Percentiles rank a stretch among this genome's conserved stretches.
Conservation (phyloP, 1,284 basidiomycete genomes). For the Melampsora larici-populina region DNA sequence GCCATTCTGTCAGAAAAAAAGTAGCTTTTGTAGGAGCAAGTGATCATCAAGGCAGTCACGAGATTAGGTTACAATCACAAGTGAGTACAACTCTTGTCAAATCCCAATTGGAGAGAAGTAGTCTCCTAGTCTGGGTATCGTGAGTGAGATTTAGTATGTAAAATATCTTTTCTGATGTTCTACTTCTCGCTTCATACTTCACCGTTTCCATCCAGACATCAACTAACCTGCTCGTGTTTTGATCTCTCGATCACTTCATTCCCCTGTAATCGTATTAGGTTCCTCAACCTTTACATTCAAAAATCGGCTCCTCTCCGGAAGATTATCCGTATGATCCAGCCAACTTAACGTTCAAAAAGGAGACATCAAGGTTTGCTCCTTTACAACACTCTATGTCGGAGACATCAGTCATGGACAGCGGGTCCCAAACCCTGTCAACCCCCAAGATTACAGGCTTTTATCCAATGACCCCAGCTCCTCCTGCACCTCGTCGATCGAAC, state of each 20-base stretch:
- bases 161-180: slow-evolving; percentile 1
- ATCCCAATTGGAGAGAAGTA: neutral
- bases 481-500: neutral
- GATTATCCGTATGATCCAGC: neutral
- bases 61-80: slow-evolving; percentile 2
- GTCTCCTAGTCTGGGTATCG: slow-evolving; percentile 5
- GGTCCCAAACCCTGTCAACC: neutral
- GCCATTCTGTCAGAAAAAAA: neutral
- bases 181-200: slow-evolving; percentile 4
- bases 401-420: neutral
- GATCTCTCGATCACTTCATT: neutral
- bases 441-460: neutral
- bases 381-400: neutral
- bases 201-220: neutral
- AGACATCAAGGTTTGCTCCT: neutral
- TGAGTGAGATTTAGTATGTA: slow-evolving; percentile 7
- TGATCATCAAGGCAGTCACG: neutral
- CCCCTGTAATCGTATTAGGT: too few relatives aligned
- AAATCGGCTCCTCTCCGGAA: neutral
- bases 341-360: neutral
- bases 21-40: neutral
- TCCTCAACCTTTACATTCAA: neutral
- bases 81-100: slow-evolving; percentile 3
- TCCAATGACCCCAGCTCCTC: neutral
- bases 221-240: neutral